phyloP scores from a whole-genome alignment of 164 flowering plant genomes.

The Paratinospora sagittata region DNA sequence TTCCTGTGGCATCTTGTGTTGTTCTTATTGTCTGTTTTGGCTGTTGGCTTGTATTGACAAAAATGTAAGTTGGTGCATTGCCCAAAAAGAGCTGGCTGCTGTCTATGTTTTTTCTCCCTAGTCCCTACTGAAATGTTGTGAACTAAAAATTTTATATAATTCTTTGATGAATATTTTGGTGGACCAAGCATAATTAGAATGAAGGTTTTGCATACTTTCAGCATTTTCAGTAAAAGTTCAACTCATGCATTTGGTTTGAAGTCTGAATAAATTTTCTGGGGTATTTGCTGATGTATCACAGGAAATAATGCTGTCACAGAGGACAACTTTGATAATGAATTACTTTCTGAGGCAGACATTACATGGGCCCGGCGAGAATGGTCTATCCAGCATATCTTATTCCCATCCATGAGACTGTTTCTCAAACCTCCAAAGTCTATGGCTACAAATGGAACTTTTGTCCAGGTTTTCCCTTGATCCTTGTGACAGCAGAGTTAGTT shows the following conservation, averaged over 20 bases:
- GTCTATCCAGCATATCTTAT: constrained; percentile 86
- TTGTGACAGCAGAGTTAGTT: not conserved
- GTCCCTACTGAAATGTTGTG: not conserved
- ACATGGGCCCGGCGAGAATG: constrained; percentile 98
- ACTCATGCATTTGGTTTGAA: not conserved
- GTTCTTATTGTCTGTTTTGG: too few species aligned
- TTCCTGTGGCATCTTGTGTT: too few species aligned
- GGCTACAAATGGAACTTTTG: constrained; percentile 90
- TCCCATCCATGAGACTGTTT: constrained; percentile 89
- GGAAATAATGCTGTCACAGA: constrained; percentile 28
- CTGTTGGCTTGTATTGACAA: too few species aligned
- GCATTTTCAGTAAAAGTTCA: not conserved
- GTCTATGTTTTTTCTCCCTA: not conserved
- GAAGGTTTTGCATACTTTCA: not conserved
- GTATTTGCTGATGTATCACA: constrained; percentile 12
- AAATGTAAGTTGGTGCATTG: too few species aligned
- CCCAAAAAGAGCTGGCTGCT: too few species aligned
- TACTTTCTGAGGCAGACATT: constrained; percentile 73
- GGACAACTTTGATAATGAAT: constrained; percentile 48
- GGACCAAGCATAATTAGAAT: not conserved
- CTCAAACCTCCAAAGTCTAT: constrained; percentile 76
- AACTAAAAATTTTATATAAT: not conserved
- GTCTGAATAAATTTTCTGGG: not conserved
- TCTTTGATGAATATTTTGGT: not conserved
- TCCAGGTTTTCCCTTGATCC: constrained; percentile 46